Percentiles rank a stretch among this genome's conserved stretches.
These are phyloP conservation scores for Pseudopyricularia cyperi DNA, from an alignment of 2,329 filamentous ascomycete species.

Conservation along the genomic window DNA sequence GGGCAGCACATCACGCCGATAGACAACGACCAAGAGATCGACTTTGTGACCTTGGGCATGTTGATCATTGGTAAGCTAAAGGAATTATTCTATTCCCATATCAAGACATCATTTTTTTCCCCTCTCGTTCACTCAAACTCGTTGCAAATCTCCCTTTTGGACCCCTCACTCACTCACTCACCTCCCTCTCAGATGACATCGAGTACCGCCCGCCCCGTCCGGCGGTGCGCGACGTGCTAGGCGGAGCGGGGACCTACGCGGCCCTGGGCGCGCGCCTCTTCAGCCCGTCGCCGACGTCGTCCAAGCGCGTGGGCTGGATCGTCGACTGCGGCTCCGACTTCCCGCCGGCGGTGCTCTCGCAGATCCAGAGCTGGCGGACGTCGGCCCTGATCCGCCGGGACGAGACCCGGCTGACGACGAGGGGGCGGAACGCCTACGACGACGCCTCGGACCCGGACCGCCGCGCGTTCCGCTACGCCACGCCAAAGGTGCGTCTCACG, in stretches of 20 bases:
- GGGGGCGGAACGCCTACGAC: slow-evolving; percentile 86
- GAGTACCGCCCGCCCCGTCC: slow-evolving; percentile 62
- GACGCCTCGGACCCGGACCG: slow-evolving; percentile 44
- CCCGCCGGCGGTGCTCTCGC: slow-evolving; percentile 47
- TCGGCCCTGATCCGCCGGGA: slow-evolving; percentile 56
- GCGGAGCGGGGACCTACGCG: slow-evolving; percentile 77
- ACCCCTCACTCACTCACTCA: slow-evolving; percentile 9
- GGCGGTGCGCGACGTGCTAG: slow-evolving; percentile 63
- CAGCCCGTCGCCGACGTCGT: slow-evolving; percentile 48
- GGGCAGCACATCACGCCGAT: not conserved
- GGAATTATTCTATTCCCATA: not conserved
- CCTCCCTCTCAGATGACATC: slow-evolving; percentile 60
- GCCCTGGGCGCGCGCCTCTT: slow-evolving; percentile 82
- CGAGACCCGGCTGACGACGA: slow-evolving; percentile 60
- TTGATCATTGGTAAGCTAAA: slow-evolving; percentile 53
- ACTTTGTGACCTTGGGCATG: slow-evolving; percentile 61
- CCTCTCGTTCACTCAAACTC: slow-evolving; percentile 1
- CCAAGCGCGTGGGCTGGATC: slow-evolving; percentile 71
- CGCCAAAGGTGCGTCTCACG: slow-evolving; percentile 71
- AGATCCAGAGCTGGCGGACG: slow-evolving; percentile 66
- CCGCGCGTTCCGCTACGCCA: slow-evolving; percentile 73
- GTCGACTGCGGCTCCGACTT: slow-evolving; percentile 87
- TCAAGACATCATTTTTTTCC: not conserved
- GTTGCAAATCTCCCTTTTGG: not conserved
- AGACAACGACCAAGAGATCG: slow-evolving; percentile 29